Base-by-base conservation (phyloP, 2,329 filamentous ascomycete species). In the Sporothrix pseudoabietina region DNA sequence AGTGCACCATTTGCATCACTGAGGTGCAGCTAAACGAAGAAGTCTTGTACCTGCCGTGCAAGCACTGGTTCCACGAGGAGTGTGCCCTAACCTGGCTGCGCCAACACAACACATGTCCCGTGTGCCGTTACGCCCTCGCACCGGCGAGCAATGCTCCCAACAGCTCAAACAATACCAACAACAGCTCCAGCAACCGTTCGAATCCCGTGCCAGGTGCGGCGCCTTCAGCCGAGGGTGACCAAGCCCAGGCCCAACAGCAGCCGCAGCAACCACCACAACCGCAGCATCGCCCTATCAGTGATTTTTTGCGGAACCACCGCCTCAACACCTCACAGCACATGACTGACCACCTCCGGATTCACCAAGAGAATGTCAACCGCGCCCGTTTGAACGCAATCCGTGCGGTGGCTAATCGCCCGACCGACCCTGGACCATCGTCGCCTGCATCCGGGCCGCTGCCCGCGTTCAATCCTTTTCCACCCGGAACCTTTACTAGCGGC, bases 1-100 rank as follows among this genome's bases (percentile, higher is more conserved):
- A 98, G 79, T 99, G 96, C 81, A 94, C 93, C 49, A 97, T 99
- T 74, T 99, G 96, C 82, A 97, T 98, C 84, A 94, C 98, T 72
- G 88, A 92, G 39, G 91, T 97, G 75, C 86, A 88, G 35, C 79
- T 92, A 49, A 92, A 90, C 12, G 90, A 92, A 41, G 89, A 92
- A 79, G 93, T 95, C 5, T 88, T 92, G 0, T 87, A 91, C 63
- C 82, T 99, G 69, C 94, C 94, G 0, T 99, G 96, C 82, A 91
- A 89, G 74, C 96, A 99, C 79, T 97, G 94, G 93, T 98, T 97
- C 80, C 95, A 98, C 79, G 90, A 91, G 73, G 85, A 88, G 35
- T 98, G 95, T 78, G 92, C 96, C 47, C 87, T 89, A 32, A 85
- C 92, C 69, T 98, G 95, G 95, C 83, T 98, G 70, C 89, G 88